Base-by-base conservation (phyloP, 75 land plant genomes). In the Selaginella tamariscina region DNA sequence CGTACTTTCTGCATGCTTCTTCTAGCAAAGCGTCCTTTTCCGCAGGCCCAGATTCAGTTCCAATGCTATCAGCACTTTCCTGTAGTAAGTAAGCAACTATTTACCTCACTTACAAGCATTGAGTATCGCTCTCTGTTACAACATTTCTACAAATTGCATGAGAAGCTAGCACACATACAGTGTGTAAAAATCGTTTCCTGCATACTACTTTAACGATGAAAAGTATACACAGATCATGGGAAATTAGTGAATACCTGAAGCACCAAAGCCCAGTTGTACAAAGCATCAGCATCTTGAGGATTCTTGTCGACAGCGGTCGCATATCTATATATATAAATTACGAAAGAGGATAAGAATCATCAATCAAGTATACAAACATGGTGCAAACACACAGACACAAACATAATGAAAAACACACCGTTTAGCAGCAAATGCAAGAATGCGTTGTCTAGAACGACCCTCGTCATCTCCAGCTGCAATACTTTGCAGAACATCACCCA, bases 51-150 rank as follows among this genome's bases (percentile, higher is more conserved):
- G 83, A 78, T 62, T 92, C 88, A 60, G 87, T 75, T 56, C 76
- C 73, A 67, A 90, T 85, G 73, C 80, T 89, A 70, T 92, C 97
- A 66, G 97, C 97, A 84, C 97, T 92, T 78, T 92, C 97, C 97
- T 92, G 84, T 54, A 31, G 8, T 69, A 57, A 73, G 26, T 32
- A 54, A 31, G 26, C 2, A 65, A 60, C 20, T 8, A n/a, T 23
- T 60, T 60, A 60, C n/a, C n/a, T n/a, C n/a, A n/a, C n/a, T n/a
- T n/a, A n/a, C n/a, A n/a, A n/a, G n/a, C n/a, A n/a, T n/a, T n/a
- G n/a, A n/a, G n/a, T n/a, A n/a, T n/a, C n/a, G n/a, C n/a, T n/a
- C n/a, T n/a, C n/a, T n/a, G n/a, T n/a, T n/a, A n/a, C n/a, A n/a
- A n/a, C n/a, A n/a, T n/a, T n/a, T n/a, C n/a, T n/a, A n/a, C n/a